These are phyloP conservation scores for Peronospora belbahrii DNA, from an alignment of 352 stramenopile genomes.

Conservation along the genomic window DNA sequence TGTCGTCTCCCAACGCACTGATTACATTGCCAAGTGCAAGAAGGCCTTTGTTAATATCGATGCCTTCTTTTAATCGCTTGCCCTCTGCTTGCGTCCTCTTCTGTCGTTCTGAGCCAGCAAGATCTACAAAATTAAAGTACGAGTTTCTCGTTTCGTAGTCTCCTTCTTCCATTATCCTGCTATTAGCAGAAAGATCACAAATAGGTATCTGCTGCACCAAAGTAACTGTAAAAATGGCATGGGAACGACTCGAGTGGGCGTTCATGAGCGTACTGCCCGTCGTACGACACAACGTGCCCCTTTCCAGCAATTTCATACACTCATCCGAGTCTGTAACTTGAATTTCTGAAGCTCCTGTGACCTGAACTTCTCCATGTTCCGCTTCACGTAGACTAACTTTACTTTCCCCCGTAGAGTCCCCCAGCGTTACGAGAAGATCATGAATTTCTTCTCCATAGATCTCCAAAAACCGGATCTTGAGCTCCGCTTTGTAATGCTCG, in stretches of 20 bases:
- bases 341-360: slow-evolving; percentile 73
- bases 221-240: slow-evolving; percentile 88
- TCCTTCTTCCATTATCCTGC: slow-evolving; percentile 29
- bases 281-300: slow-evolving; percentile 75
- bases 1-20: slow-evolving; percentile 90
- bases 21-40: slow-evolving; percentile 97
- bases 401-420: slow-evolving; percentile 41
- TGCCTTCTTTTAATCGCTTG: slow-evolving; percentile 91
- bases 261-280: slow-evolving; percentile 90
- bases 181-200: slow-evolving; percentile 26
- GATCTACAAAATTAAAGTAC: slow-evolving; percentile 90
- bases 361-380: slow-evolving; percentile 70
- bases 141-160: slow-evolving; percentile 76
- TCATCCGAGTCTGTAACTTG: slow-evolving; percentile 57
- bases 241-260: slow-evolving; percentile 83
- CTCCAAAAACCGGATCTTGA: slow-evolving; percentile 87
- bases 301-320: slow-evolving; percentile 76
- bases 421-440: slow-evolving; percentile 81
- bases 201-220: slow-evolving; percentile 78
- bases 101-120: slow-evolving; percentile 88
- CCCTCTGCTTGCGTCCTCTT: slow-evolving; percentile 93
- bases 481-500: slow-evolving; percentile 48
- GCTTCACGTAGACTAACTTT: slow-evolving; percentile 84
- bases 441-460: slow-evolving; percentile 89
- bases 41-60: slow-evolving; percentile 98